Evolutionary conservation across 495 filamentous ascomycete genomes (phyloP), one percentile per base, ranked within the genome.

Genomic region (Penicillium canariense): DNA sequence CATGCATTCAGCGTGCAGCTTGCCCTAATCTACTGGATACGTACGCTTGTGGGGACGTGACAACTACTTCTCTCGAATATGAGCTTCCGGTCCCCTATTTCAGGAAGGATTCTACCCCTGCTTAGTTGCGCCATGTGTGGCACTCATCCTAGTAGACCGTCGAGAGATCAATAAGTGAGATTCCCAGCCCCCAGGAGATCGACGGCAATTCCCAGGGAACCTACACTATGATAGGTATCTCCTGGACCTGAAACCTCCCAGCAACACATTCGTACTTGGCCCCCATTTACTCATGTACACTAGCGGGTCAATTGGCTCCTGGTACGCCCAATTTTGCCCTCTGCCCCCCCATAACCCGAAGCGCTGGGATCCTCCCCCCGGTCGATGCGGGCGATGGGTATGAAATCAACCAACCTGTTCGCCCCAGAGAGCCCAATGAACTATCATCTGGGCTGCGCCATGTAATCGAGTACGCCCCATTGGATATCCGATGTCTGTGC

Each of bases 11-110:
- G 20, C 4, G 28, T 35, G 32, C 31, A 39, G 32, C 34, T 39
- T 50, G 48, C 48, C 48, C 48, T 50, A 50, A 50, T 20, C n/a
- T 7, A 14, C n/a, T 9, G 20, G 14, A 23, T 42, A 23, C 38
- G 38, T 23, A 42, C 4, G 17, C 38, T n/a, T 42, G 34, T 25
- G 17, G 36, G 9, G 36, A 39, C 1, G 6, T 22, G 18, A 40
- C 23, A 15, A 22, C 9, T 14, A 11, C 14, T 17, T 23, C 20
- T 4, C 3, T 42, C 10, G 18, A 22, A 40, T 40, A 12, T 40
- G 38, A 40, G 38, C 20, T 40, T 23, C 38, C 12, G 10, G 15
- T 40, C 14, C 5, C 9, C 34, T 5, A 23, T 23, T 14, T 40
- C 9, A 11, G 18, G 38, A 4, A 45, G 14, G 1, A 15, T 28